Percentiles rank a stretch among this genome's conserved stretches.
Evolutionary conservation across 208 protist species (phyloP).

Genomic region (Borovskyia barvae): DNA sequence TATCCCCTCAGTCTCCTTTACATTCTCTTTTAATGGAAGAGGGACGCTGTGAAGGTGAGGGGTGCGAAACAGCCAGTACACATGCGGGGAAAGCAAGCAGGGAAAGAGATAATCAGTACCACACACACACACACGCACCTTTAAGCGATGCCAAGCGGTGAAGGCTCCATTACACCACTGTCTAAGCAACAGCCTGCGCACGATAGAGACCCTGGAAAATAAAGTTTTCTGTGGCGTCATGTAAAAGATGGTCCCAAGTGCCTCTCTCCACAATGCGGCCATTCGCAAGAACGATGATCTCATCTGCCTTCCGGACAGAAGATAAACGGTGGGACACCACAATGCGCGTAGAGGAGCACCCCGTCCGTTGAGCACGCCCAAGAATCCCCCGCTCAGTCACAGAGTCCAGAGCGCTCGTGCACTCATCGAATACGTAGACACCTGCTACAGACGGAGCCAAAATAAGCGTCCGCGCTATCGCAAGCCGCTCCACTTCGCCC

Average conservation of each 20-base stretch:
- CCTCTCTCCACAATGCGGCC: conserved; percentile 57
- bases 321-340: conserved; percentile 68
- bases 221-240: not conserved
- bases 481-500: conserved; percentile 65
- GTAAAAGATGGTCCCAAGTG: conserved; percentile 46
- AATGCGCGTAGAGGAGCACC: conserved; percentile 16
- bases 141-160: not conserved
- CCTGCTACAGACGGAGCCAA: conserved; percentile 6
- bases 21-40: too few relatives aligned
- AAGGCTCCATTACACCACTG: not conserved
- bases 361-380: not conserved
- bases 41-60: too few relatives aligned
- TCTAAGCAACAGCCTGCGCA: not conserved
- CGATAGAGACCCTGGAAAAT: conserved; percentile 24
- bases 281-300: conserved; percentile 60
- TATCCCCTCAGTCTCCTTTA: too few relatives aligned
- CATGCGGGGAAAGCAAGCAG: not conserved
- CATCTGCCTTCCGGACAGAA: conserved; percentile 41
- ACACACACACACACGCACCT: not conserved
- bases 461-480: conserved; percentile 59
- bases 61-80: not conserved
- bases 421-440: conserved; percentile 64
- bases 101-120: not conserved
- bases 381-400: conserved; percentile 54
- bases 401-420: conserved; percentile 64